Conservation (phyloP, 2,329 filamentous ascomycete species). For the Colletotrichum gloeosporioides region DNA sequence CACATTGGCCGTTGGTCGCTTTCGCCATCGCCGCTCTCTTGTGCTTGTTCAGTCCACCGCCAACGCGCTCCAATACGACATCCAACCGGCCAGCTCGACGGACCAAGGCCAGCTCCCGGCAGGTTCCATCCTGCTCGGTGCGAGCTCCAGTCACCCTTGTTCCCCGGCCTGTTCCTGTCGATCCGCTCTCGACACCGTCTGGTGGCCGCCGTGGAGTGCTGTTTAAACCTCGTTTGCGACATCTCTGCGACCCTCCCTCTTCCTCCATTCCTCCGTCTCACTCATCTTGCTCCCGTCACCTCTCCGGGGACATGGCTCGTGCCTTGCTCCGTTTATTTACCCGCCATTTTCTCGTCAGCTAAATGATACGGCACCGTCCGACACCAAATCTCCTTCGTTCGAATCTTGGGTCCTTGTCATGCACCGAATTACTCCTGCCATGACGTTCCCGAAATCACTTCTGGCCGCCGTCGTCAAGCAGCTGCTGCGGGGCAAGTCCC, state of each 20-base stretch:
- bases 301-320: slow-evolving; percentile 18
- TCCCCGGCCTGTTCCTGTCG: slow-evolving; percentile 5
- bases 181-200: background rate
- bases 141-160: background rate
- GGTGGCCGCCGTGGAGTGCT: background rate
- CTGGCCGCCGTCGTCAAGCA: slow-evolving; percentile 61
- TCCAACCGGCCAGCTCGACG: background rate
- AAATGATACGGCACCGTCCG: slow-evolving; percentile 16
- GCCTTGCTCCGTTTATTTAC: slow-evolving; percentile 16
- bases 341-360: slow-evolving; percentile 20
- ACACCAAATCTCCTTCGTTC: background rate
- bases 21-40: background rate
- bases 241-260: slow-evolving; percentile 3
- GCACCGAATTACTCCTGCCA: slow-evolving; percentile 60
- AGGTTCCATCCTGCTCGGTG: slow-evolving; percentile 18
- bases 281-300: background rate
- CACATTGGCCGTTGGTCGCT: background rate
- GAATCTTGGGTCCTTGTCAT: slow-evolving; percentile 37
- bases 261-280: background rate
- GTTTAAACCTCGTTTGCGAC: slow-evolving; percentile 20
- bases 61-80: slow-evolving; percentile 9
- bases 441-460: slow-evolving; percentile 62
- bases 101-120: background rate
- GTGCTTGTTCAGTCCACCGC: background rate
- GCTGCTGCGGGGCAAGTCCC: slow-evolving; percentile 63